These are phyloP conservation scores for Apophysomyces variabilis DNA, from an alignment of 371 early-diverging fungal species.

Conservation along the genomic window DNA sequence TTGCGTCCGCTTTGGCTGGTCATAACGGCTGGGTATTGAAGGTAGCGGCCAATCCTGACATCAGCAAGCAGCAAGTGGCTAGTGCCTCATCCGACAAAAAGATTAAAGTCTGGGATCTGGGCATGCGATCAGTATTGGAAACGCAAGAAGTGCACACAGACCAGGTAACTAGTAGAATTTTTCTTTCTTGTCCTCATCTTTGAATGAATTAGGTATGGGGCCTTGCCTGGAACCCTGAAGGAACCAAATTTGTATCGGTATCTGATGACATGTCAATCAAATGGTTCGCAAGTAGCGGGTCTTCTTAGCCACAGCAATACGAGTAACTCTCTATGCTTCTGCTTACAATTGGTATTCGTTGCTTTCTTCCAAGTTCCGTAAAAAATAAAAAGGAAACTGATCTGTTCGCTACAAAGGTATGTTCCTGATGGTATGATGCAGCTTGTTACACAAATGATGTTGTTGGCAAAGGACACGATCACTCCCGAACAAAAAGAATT, in stretches of 20 bases:
- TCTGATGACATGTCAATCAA: slow-evolving; percentile 70
- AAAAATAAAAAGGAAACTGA: too few relatives aligned
- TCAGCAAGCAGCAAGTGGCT: slow-evolving; percentile 74
- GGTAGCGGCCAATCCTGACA: slow-evolving; percentile 67
- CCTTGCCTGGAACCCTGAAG: slow-evolving; percentile 79
- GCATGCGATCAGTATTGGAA: slow-evolving; percentile 73
- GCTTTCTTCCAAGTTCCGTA: too few relatives aligned
- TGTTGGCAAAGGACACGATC: too few relatives aligned
- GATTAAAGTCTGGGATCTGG: slow-evolving; percentile 84
- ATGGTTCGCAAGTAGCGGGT: slow-evolving; percentile 58
- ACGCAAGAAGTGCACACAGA: slow-evolving; percentile 81
- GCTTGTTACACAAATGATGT: too few relatives aligned
- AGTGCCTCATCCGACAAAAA: slow-evolving; percentile 77
- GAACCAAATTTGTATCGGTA: slow-evolving; percentile 75
- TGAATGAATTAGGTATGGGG: slow-evolving; percentile 66
- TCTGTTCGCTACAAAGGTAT: too few relatives aligned
- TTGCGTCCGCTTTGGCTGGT: slow-evolving; percentile 74
- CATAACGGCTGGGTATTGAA: slow-evolving; percentile 80
- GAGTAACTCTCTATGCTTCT: background rate
- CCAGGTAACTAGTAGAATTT: slow-evolving; percentile 50
- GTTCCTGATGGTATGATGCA: too few relatives aligned
- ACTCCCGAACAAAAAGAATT: too few relatives aligned
- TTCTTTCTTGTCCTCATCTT: background rate
- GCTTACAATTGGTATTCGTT: background rate
- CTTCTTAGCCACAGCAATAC: slow-evolving; percentile 24